Percentiles rank a stretch among this genome's conserved stretches.
phyloP scores from a whole-genome alignment of 2,329 filamentous ascomycete genomes.

The Fusarium sp. region DNA sequence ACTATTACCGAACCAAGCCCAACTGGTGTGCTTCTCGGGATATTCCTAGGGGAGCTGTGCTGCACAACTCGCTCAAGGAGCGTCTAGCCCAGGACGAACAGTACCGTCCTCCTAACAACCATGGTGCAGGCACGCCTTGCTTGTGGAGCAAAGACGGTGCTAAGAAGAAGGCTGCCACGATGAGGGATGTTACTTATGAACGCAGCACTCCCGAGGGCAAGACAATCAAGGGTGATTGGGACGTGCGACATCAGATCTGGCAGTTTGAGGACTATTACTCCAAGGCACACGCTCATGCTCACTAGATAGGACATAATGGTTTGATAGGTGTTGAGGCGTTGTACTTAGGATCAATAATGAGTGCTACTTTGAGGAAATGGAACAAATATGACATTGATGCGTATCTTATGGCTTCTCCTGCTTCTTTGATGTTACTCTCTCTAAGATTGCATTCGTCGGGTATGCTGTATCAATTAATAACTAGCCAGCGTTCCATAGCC shows the following conservation, averaged over 20 bases:
- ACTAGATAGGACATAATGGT: too few relatives aligned
- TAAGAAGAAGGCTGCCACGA: fast-evolving
- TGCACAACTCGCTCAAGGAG: constrained; percentile 1
- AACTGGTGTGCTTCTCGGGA: not conserved
- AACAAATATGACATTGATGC: too few relatives aligned
- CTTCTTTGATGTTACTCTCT: too few relatives aligned
- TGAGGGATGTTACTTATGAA: not conserved
- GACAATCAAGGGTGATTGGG: not conserved
- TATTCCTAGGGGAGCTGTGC: not conserved
- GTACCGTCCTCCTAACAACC: not conserved
- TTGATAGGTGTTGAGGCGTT: too few relatives aligned
- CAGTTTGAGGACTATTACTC: not conserved
- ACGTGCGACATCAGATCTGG: not conserved
- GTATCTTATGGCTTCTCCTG: too few relatives aligned
- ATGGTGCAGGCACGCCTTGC: not conserved
- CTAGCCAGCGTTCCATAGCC: too few relatives aligned
- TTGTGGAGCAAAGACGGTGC: too few relatives aligned
- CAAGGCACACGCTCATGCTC: too few relatives aligned
- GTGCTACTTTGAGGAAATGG: too few relatives aligned
- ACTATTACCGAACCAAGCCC: not conserved
- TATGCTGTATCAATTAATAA: too few relatives aligned
- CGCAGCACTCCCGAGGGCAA: not conserved
- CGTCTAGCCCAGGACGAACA: fast-evolving
- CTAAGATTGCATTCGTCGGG: too few relatives aligned
- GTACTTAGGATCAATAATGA: too few relatives aligned